These are phyloP conservation scores for Amylocarpus encephaloides DNA, from an alignment of 2,329 filamentous ascomycete species.

Conservation along the genomic window DNA sequence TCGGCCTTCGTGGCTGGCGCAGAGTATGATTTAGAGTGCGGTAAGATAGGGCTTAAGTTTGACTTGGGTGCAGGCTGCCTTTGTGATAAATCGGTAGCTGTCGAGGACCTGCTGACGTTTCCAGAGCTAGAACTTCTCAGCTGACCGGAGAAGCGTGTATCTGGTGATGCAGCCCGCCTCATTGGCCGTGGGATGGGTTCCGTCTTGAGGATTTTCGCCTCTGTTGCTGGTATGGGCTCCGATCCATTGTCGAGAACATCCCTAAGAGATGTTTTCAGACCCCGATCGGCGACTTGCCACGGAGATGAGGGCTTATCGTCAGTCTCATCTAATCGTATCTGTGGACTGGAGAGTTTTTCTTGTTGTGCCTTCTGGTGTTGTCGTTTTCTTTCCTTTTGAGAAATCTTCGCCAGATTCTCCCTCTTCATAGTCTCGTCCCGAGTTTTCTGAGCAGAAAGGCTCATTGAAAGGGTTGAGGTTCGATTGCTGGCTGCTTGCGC, in stretches of 20 bases:
- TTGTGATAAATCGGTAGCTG: constrained; percentile 12
- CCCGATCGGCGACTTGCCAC: constrained; percentile 56
- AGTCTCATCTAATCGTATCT: constrained; percentile 41
- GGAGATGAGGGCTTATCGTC: constrained; percentile 43
- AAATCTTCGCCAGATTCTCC: constrained; percentile 54
- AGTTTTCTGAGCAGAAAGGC: constrained; percentile 44
- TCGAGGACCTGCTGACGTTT: constrained; percentile 12
- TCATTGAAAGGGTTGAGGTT: constrained; percentile 47
- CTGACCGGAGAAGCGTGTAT: constrained; percentile 58
- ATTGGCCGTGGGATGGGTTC: constrained; percentile 29
- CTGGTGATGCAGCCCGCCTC: constrained; percentile 50
- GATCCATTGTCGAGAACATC: constrained; percentile 40
- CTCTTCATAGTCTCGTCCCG: constrained; percentile 32
- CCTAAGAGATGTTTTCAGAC: constrained; percentile 44
- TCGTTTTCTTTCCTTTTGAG: constrained; percentile 87
- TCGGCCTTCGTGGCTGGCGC: constrained; percentile 54
- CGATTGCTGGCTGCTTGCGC: constrained; percentile 52
- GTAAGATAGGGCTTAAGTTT: constrained; percentile 38
- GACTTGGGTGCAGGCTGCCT: constrained; percentile 16
- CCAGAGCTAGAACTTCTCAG: constrained; percentile 16
- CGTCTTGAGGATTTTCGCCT: constrained; percentile 19
- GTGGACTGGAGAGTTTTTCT: constrained; percentile 32
- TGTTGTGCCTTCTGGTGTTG: constrained; percentile 55
- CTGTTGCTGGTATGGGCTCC: constrained; percentile 26
- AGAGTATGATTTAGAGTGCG: constrained; percentile 57